These are phyloP conservation scores for Panellus pusillus DNA, from an alignment of 768 basidiomycete genomes.

Conservation along the genomic window DNA sequence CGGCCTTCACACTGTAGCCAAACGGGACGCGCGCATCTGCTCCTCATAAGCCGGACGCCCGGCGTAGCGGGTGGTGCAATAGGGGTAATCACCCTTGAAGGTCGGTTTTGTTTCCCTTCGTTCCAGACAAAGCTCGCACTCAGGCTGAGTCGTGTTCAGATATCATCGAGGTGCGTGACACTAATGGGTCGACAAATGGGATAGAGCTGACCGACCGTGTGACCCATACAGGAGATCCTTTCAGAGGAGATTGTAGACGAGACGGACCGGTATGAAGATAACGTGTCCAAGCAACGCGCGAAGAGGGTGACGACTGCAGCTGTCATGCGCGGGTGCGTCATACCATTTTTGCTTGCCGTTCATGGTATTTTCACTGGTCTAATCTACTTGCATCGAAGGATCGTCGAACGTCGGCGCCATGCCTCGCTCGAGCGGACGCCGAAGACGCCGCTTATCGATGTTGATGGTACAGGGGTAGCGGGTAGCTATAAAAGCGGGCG, in stretches of 20 bases:
- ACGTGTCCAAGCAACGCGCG: conserved; percentile 74
- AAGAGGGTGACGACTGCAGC: conserved; percentile 69
- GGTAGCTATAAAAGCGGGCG: too few relatives aligned
- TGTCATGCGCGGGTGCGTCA: conserved; percentile 74
- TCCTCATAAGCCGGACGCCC: conserved; percentile 83
- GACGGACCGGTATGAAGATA: conserved; percentile 88
- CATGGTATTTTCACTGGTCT: neutral
- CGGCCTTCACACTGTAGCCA: conserved; percentile 49
- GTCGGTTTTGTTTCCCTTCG: conserved; percentile 32
- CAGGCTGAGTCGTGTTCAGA: conserved; percentile 38
- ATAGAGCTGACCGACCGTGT: too few relatives aligned
- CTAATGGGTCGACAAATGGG: too few relatives aligned
- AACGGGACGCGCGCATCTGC: conserved; percentile 90
- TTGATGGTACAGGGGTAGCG: too few relatives aligned
- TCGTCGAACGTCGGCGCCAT: too few relatives aligned
- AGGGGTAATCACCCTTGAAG: conserved; percentile 90
- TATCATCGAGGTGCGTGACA: conserved; percentile 61
- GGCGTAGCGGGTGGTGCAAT: conserved; percentile 82
- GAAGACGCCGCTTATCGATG: too few relatives aligned
- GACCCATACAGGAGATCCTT: conserved; percentile 73
- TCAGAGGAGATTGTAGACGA: conserved; percentile 96
- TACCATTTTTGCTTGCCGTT: conserved; percentile 1
- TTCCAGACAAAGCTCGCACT: neutral
- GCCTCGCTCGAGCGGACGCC: too few relatives aligned
- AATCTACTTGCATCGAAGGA: too few relatives aligned